These are phyloP conservation scores for Rickenella mellea DNA, from an alignment of 768 basidiomycete genomes.

Conservation along the genomic window DNA sequence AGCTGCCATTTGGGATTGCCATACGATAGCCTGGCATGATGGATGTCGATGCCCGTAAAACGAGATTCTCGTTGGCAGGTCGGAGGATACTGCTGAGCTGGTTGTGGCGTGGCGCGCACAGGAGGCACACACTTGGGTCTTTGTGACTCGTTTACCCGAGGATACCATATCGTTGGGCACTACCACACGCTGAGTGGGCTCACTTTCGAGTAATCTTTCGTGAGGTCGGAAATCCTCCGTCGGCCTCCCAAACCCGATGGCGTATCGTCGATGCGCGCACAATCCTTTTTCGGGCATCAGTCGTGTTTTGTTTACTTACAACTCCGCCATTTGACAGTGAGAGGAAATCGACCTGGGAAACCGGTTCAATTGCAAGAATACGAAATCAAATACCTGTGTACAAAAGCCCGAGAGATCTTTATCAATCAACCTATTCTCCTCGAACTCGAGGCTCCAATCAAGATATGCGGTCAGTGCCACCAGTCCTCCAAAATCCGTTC, in stretches of 20 bases:
- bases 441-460: conserved; percentile 98
- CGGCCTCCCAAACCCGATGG: not conserved
- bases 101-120: too few species aligned
- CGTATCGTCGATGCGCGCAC: not conserved
- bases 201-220: conserved; percentile 7
- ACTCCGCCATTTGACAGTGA: conserved; percentile 52
- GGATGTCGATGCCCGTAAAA: not conserved
- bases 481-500: conserved; percentile 6
- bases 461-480: conserved; percentile 85
- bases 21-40: not conserved
- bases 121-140: too few species aligned
- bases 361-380: conserved; percentile 97
- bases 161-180: too few species aligned
- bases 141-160: too few species aligned
- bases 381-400: conserved; percentile 99
- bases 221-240: not conserved
- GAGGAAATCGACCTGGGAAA: conserved; percentile 97
- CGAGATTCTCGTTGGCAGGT: too few species aligned
- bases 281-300: not conserved
- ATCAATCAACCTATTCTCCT: conserved; percentile 97
- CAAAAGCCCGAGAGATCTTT: conserved; percentile 97
- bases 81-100: too few species aligned
- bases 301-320: not conserved
- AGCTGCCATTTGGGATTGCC: not conserved
- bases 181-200: not conserved